Evolutionary conservation across 225 moss, liverwort and hornwort species (phyloP).

Genomic region (Physcomitrium patens): DNA sequence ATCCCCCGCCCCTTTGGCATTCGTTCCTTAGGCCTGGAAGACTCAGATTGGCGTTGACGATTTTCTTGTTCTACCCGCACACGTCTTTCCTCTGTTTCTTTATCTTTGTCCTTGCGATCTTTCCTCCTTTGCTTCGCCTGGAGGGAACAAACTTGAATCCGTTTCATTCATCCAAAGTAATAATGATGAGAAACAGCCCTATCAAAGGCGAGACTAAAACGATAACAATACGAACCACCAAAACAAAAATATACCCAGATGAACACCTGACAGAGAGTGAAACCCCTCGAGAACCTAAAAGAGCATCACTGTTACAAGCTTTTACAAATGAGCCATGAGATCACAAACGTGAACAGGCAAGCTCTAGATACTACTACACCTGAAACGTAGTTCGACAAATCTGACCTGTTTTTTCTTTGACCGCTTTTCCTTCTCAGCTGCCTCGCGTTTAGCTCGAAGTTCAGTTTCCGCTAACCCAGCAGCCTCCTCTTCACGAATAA

Average conservation of each 20-base stretch:
- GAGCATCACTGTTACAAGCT: not conserved
- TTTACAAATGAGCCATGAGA: not conserved
- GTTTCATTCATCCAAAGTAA: not conserved
- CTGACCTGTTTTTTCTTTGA: constrained; percentile 97
- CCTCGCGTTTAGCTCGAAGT: constrained; percentile 93
- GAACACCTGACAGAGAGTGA: not conserved
- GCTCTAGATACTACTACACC: constrained; percentile 1
- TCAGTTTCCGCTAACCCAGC: constrained; percentile 97
- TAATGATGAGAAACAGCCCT: not conserved
- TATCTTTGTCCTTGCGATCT: constrained; percentile 97
- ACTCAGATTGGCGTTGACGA: constrained; percentile 67
- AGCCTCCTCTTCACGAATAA: constrained; percentile 98
- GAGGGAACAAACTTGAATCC: constrained; percentile 21
- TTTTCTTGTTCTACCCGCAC: constrained; percentile 81
- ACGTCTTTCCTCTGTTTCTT: constrained; percentile 93
- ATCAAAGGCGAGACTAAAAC: not conserved
- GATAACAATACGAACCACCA: not conserved
- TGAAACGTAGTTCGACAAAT: constrained; percentile 6
- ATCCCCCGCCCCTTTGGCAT: constrained; percentile 66
- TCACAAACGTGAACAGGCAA: not conserved
- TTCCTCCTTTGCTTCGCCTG: constrained; percentile 99
- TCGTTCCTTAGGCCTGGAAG: constrained; percentile 62
- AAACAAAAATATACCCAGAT: not conserved
- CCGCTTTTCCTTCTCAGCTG: constrained; percentile 98
- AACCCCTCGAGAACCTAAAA: not conserved